phyloP scores from a whole-genome alignment of 73 alveolate genomes.

The Vitrella brassicaformis region DNA sequence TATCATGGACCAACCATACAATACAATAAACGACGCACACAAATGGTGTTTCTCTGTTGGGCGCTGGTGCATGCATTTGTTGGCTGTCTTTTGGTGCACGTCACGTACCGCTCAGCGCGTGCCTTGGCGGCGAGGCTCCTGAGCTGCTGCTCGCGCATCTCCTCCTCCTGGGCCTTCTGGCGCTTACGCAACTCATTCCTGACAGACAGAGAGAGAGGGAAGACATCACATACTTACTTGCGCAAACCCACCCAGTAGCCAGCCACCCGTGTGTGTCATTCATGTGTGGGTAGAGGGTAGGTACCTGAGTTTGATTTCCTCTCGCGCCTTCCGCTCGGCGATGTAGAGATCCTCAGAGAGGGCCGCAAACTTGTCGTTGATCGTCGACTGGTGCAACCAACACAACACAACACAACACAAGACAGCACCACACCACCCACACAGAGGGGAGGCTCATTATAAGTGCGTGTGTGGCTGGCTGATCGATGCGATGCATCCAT shows the following conservation, averaged over 20 bases:
- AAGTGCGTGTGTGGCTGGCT: too few relatives aligned
- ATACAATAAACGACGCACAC: too few relatives aligned
- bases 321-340: conserved; percentile 76
- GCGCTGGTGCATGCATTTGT: too few relatives aligned
- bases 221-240: not conserved
- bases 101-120: not conserved
- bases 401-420: too few relatives aligned
- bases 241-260: not conserved
- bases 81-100: too few relatives aligned
- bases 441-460: too few relatives aligned
- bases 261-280: not conserved
- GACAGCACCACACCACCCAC: too few relatives aligned
- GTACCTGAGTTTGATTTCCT: conserved; percentile 70
- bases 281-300: conserved; percentile 44
- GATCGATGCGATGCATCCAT: too few relatives aligned
- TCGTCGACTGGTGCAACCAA: too few relatives aligned
- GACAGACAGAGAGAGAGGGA: not conserved
- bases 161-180: conserved; percentile 16
- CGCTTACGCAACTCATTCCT: not conserved
- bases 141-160: conserved; percentile 32
- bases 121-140: conserved; percentile 41
- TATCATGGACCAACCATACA: too few relatives aligned
- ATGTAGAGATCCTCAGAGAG: conserved; percentile 62
- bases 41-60: too few relatives aligned
- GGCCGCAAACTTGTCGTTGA: conserved; percentile 43